Conservation (phyloP, 2,329 filamentous ascomycete species). For the Aspergillus pseudonomiae region DNA sequence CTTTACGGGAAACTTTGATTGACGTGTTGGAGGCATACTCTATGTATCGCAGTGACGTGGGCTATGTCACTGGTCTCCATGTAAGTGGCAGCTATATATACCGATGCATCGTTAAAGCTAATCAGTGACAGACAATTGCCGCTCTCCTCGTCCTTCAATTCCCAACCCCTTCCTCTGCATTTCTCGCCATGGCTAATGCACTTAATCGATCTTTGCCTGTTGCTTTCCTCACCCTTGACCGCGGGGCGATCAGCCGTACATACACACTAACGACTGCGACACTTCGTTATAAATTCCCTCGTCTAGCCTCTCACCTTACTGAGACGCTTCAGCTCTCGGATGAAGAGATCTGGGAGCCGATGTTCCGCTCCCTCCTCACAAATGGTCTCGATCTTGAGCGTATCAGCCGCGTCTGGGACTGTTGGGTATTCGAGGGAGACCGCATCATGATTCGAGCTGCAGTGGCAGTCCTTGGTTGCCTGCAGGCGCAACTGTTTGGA, state of each 20-base stretch:
- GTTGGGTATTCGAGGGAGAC: conserved; percentile 65
- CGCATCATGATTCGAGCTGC: conserved; percentile 49
- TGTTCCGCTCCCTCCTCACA: conserved; percentile 57
- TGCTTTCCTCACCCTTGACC: conserved; percentile 63
- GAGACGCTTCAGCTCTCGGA: conserved; percentile 44
- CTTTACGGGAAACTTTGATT: conserved; percentile 58
- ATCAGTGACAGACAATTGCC: conserved; percentile 50
- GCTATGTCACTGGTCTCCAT: conserved; percentile 63
- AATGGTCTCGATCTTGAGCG: conserved; percentile 57
- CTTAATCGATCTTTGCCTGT: conserved; percentile 64
- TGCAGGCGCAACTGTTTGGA: conserved; percentile 47
- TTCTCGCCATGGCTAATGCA: conserved; percentile 62
- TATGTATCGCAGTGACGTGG: conserved; percentile 65
- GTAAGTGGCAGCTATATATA: conserved; percentile 34
- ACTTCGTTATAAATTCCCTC: conserved; percentile 61
- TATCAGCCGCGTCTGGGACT: conserved; percentile 62
- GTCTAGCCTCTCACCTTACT: conserved; percentile 56
- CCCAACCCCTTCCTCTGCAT: conserved; percentile 55
- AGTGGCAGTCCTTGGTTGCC: conserved; percentile 46
- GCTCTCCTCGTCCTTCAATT: conserved; percentile 62
- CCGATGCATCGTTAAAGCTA: neutral
- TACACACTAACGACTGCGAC: conserved; percentile 60
- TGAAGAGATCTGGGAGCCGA: conserved; percentile 54
- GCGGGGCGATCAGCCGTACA: conserved; percentile 57
- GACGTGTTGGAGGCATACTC: conserved; percentile 65